These are phyloP conservation scores for Rhynchosporium secalis DNA, from an alignment of 2,329 filamentous ascomycete genomes.

Conservation along the genomic window DNA sequence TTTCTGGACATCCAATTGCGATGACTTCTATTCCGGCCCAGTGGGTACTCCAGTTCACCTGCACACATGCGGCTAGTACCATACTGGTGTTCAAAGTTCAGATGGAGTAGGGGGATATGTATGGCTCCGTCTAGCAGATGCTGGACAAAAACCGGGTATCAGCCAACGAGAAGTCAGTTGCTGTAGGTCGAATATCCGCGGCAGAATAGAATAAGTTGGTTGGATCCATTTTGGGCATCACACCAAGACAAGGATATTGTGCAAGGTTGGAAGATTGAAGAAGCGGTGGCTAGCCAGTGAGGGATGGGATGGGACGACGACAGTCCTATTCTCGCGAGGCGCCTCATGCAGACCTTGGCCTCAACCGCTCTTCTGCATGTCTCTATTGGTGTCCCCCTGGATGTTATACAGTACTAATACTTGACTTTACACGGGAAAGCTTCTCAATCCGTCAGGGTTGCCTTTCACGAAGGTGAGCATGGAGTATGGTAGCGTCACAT, in stretches of 20 bases:
- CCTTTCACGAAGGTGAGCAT: background rate
- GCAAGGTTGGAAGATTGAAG: conserved; percentile 26
- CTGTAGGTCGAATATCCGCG: conserved; percentile 14
- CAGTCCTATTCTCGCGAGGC: conserved; percentile 39
- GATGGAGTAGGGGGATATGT: conserved; percentile 21
- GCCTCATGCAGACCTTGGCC: conserved; percentile 35
- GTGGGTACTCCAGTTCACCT: conserved; percentile 31
- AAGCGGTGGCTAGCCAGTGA: conserved; percentile 30
- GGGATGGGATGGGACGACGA: conserved; percentile 23
- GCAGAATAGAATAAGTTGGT: conserved; percentile 20
- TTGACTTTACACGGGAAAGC: conserved; percentile 5
- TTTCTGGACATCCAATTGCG: conserved; percentile 42
- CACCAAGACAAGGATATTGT: conserved; percentile 25
- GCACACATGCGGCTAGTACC: conserved; percentile 38
- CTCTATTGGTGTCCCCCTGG: conserved; percentile 24
- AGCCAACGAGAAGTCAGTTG: conserved; percentile 18
- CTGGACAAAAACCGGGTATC: conserved; percentile 21
- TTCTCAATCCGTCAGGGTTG: conserved; percentile 10
- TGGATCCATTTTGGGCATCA: conserved; percentile 26
- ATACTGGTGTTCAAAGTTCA: conserved; percentile 26
- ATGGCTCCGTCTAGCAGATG: conserved; percentile 22
- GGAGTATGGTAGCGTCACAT: no score
- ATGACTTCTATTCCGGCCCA: conserved; percentile 44
- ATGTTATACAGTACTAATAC: conserved; percentile 10
- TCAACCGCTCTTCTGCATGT: conserved; percentile 15